A percentile compares a stretch with the other conserved stretches of the same genome.
These are phyloP conservation scores for Senna siamea DNA, from an alignment of 306 rosid genomes.

Conservation along the genomic window DNA sequence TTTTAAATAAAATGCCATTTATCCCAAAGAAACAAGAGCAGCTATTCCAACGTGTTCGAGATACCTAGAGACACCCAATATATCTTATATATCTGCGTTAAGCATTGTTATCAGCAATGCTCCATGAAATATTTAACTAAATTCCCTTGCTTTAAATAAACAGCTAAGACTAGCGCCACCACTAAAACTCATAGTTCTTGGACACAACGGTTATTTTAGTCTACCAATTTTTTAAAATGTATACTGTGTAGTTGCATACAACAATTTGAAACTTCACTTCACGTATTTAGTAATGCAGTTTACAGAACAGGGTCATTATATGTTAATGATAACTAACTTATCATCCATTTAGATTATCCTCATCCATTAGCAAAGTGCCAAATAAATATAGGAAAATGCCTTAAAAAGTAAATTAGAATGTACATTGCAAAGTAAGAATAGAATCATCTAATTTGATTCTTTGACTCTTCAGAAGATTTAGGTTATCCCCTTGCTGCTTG, in stretches of 20 bases:
- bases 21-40: conserved; percentile 20
- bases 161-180: no score
- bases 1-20: conserved; percentile 4
- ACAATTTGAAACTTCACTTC: conserved; percentile 24
- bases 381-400: conserved; percentile 31
- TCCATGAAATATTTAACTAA: no score
- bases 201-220: no score
- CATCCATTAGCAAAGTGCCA: not conserved
- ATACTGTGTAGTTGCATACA: not conserved
- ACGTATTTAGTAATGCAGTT: conserved; percentile 20
- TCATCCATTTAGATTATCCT: conserved; percentile 20
- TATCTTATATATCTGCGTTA: no score
- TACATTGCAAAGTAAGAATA: conserved; percentile 83
- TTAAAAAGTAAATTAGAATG: conserved; percentile 28
- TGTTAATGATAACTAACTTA: conserved; percentile 12
- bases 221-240: no score
- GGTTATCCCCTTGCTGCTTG: conserved; percentile 74
- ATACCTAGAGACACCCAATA: no score
- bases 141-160: no score
- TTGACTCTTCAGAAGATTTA: conserved; percentile 57
- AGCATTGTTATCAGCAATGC: no score
- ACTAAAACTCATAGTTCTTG: no score
- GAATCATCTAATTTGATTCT: conserved; percentile 64
- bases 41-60: no score
- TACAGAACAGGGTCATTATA: conserved; percentile 23